Conservation (phyloP, 306 rosid genomes). For the Canavalia gladiata region DNA sequence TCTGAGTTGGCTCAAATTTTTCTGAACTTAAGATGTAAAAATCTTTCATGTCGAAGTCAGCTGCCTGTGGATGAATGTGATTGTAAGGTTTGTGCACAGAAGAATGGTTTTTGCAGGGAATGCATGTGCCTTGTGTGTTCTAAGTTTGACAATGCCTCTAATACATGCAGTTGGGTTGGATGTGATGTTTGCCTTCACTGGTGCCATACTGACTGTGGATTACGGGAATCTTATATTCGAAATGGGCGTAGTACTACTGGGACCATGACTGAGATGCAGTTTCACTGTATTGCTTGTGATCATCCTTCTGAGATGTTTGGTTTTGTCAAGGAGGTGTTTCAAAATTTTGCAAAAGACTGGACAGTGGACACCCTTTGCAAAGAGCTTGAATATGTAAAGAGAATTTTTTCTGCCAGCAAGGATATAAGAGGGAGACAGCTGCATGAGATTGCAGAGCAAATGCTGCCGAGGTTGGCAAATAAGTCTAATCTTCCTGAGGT, state of each 20-base stretch:
- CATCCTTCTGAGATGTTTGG: conserved; percentile 99
- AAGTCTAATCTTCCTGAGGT: conserved; percentile 83
- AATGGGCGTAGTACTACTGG: conserved; percentile 81
- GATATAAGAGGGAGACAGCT: conserved; percentile 88
- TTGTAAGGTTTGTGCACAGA: conserved; percentile 89
- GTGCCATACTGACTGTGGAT: conserved; percentile 95
- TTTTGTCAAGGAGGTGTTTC: conserved; percentile 97
- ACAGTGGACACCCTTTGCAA: conserved; percentile 75
- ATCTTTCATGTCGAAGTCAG: conserved; percentile 71
- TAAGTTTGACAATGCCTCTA: conserved; percentile 92
- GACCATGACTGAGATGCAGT: conserved; percentile 86
- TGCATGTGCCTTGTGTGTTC: conserved; percentile 98
- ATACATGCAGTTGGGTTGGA: conserved; percentile 97
- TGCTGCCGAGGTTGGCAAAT: conserved; percentile 72
- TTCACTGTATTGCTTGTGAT: conserved; percentile 95
- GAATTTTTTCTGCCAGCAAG: conserved; percentile 90
- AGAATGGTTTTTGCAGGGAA: conserved; percentile 92
- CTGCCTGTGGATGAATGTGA: conserved; percentile 98
- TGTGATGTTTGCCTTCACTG: conserved; percentile 99
- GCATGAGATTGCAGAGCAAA: conserved; percentile 73
- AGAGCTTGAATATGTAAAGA: conserved; percentile 91
- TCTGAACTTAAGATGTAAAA: conserved; percentile 79
- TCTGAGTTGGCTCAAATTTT: conserved; percentile 87
- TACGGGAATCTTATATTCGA: conserved; percentile 87
- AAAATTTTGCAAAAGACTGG: conserved; percentile 89